Evolutionary conservation across 306 rosid species (phyloP).

Genomic region (Vigna mungo): DNA sequence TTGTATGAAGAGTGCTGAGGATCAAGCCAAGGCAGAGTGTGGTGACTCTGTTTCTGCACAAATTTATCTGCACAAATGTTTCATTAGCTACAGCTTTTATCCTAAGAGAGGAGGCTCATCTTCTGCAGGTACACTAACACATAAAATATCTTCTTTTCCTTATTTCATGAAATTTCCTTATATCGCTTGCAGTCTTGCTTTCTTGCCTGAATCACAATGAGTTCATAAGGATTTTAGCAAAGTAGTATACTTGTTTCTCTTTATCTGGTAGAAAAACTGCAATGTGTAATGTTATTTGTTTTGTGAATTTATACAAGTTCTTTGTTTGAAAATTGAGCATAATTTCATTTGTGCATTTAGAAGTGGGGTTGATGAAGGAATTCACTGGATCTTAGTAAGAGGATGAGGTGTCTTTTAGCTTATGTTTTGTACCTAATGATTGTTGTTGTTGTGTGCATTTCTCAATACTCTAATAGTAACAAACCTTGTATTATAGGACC

Average conservation of each 20-base stretch:
- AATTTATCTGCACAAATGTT: conserved; percentile 75
- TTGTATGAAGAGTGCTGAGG: conserved; percentile 70
- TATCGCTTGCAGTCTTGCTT: not conserved
- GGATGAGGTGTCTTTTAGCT: not conserved
- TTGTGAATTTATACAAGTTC: not conserved
- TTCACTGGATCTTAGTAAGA: not conserved
- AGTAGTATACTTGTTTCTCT: not conserved
- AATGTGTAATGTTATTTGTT: not conserved
- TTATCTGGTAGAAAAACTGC: not conserved
- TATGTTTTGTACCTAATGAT: not conserved
- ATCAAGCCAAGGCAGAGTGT: conserved; percentile 57
- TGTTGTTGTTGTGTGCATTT: not conserved
- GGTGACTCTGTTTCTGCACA: conserved; percentile 65
- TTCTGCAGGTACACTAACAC: conserved; percentile 54
- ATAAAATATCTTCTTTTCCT: not conserved
- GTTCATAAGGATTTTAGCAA: not conserved
- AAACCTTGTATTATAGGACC: conserved; percentile 26
- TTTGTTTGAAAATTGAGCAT: conserved; percentile 1
- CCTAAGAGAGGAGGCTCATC: conserved; percentile 59
- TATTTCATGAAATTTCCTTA: not conserved
- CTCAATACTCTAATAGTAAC: not conserved
- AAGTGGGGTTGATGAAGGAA: not conserved
- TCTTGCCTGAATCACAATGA: not conserved
- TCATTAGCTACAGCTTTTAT: conserved; percentile 67
- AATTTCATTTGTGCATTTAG: not conserved